phyloP scores from a whole-genome alignment of 2,329 filamentous ascomycete species.

The Scolecobasidium constrictum region DNA sequence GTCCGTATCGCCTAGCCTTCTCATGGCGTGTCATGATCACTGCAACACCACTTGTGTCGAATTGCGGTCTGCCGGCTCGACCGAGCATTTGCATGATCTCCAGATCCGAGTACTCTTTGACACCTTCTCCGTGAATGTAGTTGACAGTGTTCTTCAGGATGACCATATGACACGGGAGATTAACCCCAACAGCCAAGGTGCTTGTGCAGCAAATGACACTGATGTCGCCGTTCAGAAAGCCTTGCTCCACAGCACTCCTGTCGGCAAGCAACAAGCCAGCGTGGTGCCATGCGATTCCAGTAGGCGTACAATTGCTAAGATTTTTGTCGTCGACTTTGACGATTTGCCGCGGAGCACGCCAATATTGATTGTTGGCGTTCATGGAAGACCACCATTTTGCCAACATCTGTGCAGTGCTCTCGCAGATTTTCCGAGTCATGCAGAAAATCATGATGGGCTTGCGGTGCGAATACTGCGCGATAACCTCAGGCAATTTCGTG shows the following conservation, averaged over 20 bases:
- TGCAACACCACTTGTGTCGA: constrained; percentile 63
- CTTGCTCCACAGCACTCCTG: constrained; percentile 53
- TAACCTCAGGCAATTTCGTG: constrained; percentile 52
- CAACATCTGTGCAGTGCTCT: constrained; percentile 55
- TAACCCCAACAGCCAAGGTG: constrained; percentile 73
- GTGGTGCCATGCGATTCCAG: constrained; percentile 74
- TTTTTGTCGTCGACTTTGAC: constrained; percentile 34
- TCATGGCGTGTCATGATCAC: constrained; percentile 67
- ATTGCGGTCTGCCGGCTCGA: constrained; percentile 72
- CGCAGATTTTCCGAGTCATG: constrained; percentile 61
- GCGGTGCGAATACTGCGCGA: constrained; percentile 52
- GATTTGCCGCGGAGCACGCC: constrained; percentile 46
- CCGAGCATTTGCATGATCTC: constrained; percentile 90
- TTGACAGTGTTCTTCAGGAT: constrained; percentile 70
- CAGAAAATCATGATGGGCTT: constrained; percentile 83
- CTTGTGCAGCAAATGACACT: constrained; percentile 80
- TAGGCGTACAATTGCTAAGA: constrained; percentile 27
- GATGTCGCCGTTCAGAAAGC: constrained; percentile 60
- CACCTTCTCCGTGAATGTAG: constrained; percentile 44
- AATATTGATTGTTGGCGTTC: constrained; percentile 43
- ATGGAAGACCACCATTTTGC: constrained; percentile 53
- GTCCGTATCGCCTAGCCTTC: constrained; percentile 56
- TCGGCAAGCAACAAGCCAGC: constrained; percentile 59
- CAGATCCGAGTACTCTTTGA: constrained; percentile 66
- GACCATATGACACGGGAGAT: constrained; percentile 72